Evolutionary conservation across 305 asterid species (phyloP), one percentile per base, ranked within the genome.

Genomic region (Euphrasia arctica): DNA sequence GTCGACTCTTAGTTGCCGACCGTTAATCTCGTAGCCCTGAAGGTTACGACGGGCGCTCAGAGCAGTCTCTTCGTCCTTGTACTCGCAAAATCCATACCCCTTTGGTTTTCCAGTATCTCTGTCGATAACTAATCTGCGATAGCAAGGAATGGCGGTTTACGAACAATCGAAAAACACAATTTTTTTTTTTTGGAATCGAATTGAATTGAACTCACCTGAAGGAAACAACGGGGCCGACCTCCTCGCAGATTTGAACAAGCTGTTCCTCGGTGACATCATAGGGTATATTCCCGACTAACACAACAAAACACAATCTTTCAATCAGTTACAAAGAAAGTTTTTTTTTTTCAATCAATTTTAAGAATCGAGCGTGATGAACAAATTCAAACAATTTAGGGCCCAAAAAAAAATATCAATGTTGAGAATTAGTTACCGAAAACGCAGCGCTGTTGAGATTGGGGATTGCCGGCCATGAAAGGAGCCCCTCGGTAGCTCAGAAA

Each of bases 61-160:
- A 66, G 97, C 91, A n/a, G 98, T 92, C 81, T 87, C 98, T 77
- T 85, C 98, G 68, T 89, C 98, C 83, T 87, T 92, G 80, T 92
- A 92, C 81, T 92, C 98, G 28, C 98, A 92, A 74, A 92, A 92
- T 45, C 98, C 98, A 74, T 89, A 92, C 59, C 98, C 98, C 82
- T 92, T 92, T 14, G 95, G 94, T 73, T 85, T 92, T 63, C 97
- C 97, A 63, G 95, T 92, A 87, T 92, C 97, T 83, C 94, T 81
- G 77, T 92, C 98, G 57, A 76, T 79, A 65, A 89, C 98, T 78
- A 92, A 80, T 72, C 98, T 91, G 88, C 59, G 62, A 66, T 28
- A 34, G 59, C 29, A 10, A 54, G 32, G 22, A 63, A 64, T 25
- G 41, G 36, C 7, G 13, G 29, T 12, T 31, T 34, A 47, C 6